Conservation (phyloP, 169 alveolate species). For the Toxoplasma gondii region DNA sequence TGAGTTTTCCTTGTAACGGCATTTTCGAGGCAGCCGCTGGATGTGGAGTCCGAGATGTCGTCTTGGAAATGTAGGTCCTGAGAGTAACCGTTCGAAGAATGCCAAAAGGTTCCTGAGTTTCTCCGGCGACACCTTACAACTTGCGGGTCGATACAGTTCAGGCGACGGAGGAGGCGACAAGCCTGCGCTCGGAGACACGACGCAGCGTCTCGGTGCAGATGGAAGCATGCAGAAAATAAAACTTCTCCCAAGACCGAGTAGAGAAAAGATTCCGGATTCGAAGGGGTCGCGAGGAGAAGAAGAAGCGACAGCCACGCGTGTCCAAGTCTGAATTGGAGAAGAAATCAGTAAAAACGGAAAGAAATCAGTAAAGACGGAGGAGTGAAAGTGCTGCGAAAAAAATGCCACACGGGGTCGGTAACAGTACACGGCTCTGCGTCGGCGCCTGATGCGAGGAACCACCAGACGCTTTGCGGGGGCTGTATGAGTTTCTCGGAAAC, state of each 20-base stretch:
- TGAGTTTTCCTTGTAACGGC: no score
- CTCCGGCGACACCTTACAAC: background rate
- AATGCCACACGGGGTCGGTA: no score
- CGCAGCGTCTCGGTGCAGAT: background rate
- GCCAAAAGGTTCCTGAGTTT: no score
- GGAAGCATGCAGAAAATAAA: background rate
- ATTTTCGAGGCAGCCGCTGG: no score
- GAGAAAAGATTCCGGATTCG: background rate
- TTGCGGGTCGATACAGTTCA: background rate
- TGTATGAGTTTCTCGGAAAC: no score
- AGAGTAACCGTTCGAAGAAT: no score
- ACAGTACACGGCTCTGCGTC: no score
- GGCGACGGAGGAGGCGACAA: background rate
- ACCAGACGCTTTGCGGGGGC: no score
- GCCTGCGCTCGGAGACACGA: background rate
- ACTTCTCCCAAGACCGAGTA: background rate
- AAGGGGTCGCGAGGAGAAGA: background rate
- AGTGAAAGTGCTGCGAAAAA: no score
- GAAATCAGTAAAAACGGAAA: background rate
- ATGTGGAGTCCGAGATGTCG: no score
- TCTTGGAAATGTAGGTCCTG: no score
- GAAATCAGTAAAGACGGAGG: background rate
- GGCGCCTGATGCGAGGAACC: no score
- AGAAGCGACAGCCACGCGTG: background rate
- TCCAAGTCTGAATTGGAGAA: background rate